phyloP scores from a whole-genome alignment of 371 early-diverging fungal species.

The Funneliformis caledonium region DNA sequence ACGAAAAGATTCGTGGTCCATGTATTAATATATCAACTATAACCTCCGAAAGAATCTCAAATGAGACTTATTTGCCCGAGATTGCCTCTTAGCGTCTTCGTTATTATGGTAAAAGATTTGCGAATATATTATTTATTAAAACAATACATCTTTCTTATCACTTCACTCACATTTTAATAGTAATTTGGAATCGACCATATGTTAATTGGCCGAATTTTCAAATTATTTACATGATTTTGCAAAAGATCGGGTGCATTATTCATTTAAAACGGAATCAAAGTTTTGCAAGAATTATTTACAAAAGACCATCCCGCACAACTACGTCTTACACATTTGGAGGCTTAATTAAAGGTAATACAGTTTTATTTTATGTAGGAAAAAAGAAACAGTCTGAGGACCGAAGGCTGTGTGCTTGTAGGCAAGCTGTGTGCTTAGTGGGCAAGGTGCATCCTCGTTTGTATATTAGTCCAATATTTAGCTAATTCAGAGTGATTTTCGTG shows the following conservation, averaged over 20 bases:
- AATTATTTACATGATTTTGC: slow-evolving; percentile 8
- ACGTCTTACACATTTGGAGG: slow-evolving; percentile 13
- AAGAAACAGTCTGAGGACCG: slow-evolving; percentile 17
- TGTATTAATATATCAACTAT: slow-evolving; percentile 15
- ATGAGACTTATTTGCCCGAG: not conserved
- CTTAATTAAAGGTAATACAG: slow-evolving; percentile 14
- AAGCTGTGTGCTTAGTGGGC: slow-evolving; percentile 21
- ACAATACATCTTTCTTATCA: not conserved
- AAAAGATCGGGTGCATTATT: slow-evolving; percentile 8
- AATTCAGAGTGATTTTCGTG: slow-evolving; percentile 20
- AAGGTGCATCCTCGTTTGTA: slow-evolving; percentile 16
- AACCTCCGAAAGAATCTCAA: not conserved
- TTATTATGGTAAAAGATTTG: slow-evolving; percentile 11
- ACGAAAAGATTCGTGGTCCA: slow-evolving; percentile 5
- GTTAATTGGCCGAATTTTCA: slow-evolving; percentile 24
- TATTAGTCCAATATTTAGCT: slow-evolving; percentile 16
- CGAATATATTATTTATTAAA: slow-evolving; percentile 17
- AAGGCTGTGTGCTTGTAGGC: slow-evolving; percentile 15
- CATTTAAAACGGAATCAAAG: slow-evolving; percentile 28
- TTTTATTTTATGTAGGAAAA: slow-evolving; percentile 3
- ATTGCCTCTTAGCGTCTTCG: not conserved
- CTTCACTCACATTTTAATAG: slow-evolving; percentile 10
- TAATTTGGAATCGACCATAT: slow-evolving; percentile 15
- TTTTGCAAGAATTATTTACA: slow-evolving; percentile 19
- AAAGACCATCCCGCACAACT: slow-evolving; percentile 14